A percentile compares a stretch with the other conserved stretches of the same genome.
phyloP scores from a whole-genome alignment of 768 basidiomycete species.

The Arthromyces matolae region DNA sequence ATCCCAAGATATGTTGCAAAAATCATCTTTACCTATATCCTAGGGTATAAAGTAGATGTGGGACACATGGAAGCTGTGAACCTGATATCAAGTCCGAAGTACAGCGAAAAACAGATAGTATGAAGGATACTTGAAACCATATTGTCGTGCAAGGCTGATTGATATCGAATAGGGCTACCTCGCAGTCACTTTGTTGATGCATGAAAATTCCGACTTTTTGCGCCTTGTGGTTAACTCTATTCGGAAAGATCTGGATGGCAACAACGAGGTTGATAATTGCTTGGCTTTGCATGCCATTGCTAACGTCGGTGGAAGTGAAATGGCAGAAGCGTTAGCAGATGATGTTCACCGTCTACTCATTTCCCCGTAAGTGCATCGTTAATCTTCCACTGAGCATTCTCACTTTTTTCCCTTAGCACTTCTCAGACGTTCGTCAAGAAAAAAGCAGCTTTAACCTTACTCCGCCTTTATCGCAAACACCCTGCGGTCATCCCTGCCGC shows the following conservation, averaged over 20 bases:
- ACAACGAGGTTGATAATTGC: constrained; percentile 93
- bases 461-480: constrained; percentile 93
- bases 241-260: constrained; percentile 92
- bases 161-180: constrained; percentile 77
- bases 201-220: constrained; percentile 97
- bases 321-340: constrained; percentile 92
- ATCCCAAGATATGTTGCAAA: constrained; percentile 94
- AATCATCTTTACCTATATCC: constrained; percentile 97
- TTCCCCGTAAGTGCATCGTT: constrained; percentile 65
- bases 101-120: constrained; percentile 99
- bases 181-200: constrained; percentile 95
- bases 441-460: constrained; percentile 92
- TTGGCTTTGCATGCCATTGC: constrained; percentile 97
- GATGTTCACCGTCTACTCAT: constrained; percentile 95
- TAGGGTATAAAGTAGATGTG: constrained; percentile 98
- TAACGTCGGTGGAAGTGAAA: constrained; percentile 95
- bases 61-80: constrained; percentile 99
- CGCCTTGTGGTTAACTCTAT: constrained; percentile 97
- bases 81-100: constrained; percentile 91
- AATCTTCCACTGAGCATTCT: neutral
- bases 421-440: constrained; percentile 96
- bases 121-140: no score
- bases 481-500: constrained; percentile 89
- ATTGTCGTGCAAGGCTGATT: no score
- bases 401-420: constrained; percentile 52